Base-by-base conservation (phyloP, 1,284 basidiomycete genomes). In the Dichomitus squalens region DNA sequence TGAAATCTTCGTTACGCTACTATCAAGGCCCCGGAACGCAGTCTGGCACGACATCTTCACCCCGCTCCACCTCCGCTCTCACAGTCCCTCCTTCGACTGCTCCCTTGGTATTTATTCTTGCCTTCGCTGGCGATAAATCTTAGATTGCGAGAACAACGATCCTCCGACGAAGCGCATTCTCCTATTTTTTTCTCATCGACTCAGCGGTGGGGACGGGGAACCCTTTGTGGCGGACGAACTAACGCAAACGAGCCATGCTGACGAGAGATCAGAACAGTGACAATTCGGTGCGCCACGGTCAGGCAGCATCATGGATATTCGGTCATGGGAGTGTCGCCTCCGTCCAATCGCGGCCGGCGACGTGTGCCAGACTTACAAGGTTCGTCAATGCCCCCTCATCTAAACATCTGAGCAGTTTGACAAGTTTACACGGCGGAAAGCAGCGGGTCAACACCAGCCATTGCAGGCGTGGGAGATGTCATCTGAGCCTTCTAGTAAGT, bases 1-100 rank as follows among this genome's bases (percentile, higher is more conserved):
- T n/a, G 40, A 43, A 25, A 12, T 43, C 12, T 25, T 20, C 20
- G 20, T 23, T 7, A 16, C 21, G 51, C 51, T 31, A 33, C 31
- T 36, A 52, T 56, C 60, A 48, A 46, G 20, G 38, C 60, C 49
- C 57, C 50, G 58, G 53, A 62, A 56, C 34, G 12, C 20, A 9
- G 34, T 38, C 35, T 46, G 50, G 51, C 39, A 56, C 46, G 51
- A 55, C 53, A 49, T 51, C 56, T 34, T 50, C 23, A 49, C 60
- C 49, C 21, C 43, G 41, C 60, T 48, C 54, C 60, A 58, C 57
- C 18, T 39, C 23, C 21, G 12, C 60, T 56, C 57, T 48, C 60
- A 52, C 57, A 51, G 49, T 31, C 20, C 49, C 46, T 40, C 56
- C 12, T 49, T 41, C 41, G 49, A 25, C 49, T 33, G 29, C 35